Evolutionary conservation across 768 basidiomycete species (phyloP).

Genomic region (Gymnopilus junonius): DNA sequence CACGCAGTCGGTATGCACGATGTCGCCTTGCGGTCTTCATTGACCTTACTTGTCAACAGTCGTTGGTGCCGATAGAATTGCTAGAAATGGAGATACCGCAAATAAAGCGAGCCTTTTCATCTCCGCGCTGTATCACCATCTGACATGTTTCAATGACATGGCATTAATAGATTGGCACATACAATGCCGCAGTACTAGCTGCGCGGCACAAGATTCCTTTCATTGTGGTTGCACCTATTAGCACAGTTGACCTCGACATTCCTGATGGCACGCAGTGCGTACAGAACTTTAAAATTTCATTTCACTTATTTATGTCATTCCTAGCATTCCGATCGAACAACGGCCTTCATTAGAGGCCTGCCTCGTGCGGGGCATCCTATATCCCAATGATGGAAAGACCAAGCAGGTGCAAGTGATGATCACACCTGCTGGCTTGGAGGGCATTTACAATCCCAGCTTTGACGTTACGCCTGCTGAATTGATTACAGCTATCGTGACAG

Average conservation of each 20-base stretch:
- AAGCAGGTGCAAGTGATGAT: constrained; percentile 82
- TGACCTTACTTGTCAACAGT: constrained; percentile 39
- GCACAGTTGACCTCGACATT: constrained; percentile 87
- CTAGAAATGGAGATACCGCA: constrained; percentile 94
- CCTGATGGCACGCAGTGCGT: constrained; percentile 65
- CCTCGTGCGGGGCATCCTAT: constrained; percentile 80
- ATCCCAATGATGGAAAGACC: constrained; percentile 53
- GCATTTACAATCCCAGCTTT: constrained; percentile 92
- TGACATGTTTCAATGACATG: constrained; percentile 17
- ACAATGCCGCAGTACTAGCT: constrained; percentile 93
- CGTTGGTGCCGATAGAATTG: constrained; percentile 89
- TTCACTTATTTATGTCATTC: constrained; percentile 6
- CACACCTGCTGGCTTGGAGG: constrained; percentile 68
- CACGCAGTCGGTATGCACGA: constrained; percentile 72
- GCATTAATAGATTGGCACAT: constrained; percentile 77
- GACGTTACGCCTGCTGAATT: constrained; percentile 95
- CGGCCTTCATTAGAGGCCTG: constrained; percentile 88
- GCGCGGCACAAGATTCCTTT: constrained; percentile 88
- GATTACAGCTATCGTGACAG: constrained; percentile 94
- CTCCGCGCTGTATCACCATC: not conserved
- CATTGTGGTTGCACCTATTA: constrained; percentile 91
- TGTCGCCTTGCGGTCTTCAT: not conserved
- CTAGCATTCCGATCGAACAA: constrained; percentile 90
- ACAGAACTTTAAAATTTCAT: constrained; percentile 5
- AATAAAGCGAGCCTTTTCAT: constrained; percentile 65